Percentiles rank a stretch among this genome's conserved stretches.
phyloP scores from a whole-genome alignment of 2,329 filamentous ascomycete genomes.

The Neonectria hederae region DNA sequence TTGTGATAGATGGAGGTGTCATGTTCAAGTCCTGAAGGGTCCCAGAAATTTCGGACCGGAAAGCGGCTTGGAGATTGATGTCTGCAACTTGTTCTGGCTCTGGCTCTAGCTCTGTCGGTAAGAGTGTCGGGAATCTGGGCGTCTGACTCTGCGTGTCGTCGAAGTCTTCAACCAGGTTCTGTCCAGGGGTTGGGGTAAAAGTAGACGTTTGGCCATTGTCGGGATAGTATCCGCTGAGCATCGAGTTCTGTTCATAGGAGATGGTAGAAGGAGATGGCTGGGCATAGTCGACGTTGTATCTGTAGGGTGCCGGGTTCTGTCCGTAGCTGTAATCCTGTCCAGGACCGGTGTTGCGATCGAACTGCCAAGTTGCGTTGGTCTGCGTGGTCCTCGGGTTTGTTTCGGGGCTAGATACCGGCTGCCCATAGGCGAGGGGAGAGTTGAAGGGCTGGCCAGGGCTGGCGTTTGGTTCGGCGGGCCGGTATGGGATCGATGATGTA shows the following conservation, averaged over 20 bases:
- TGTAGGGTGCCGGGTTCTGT: too few species aligned
- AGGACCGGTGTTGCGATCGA: not conserved
- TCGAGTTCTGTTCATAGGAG: not conserved
- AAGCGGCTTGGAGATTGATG: not conserved
- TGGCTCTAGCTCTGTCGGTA: not conserved
- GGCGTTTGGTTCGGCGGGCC: not conserved
- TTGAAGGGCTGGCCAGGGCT: not conserved
- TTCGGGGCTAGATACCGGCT: too few species aligned
- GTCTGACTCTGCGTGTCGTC: not conserved
- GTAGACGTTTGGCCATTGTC: not conserved
- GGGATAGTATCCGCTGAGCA: not conserved
- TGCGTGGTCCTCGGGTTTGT: too few species aligned
- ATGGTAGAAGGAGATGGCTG: not conserved
- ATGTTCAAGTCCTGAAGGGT: not conserved
- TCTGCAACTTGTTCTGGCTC: not conserved
- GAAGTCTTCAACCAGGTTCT: not conserved
- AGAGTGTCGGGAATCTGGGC: not conserved
- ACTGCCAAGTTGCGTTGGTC: not conserved
- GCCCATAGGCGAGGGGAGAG: not conserved
- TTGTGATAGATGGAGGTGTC: too few species aligned
- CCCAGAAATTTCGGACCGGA: not conserved
- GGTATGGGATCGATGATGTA: not conserved
- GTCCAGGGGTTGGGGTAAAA: not conserved
- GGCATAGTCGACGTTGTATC: not conserved
- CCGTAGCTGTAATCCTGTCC: not conserved